These are phyloP conservation scores for Aspergillus ruber DNA, from an alignment of 2,329 filamentous ascomycete species.

Conservation along the genomic window DNA sequence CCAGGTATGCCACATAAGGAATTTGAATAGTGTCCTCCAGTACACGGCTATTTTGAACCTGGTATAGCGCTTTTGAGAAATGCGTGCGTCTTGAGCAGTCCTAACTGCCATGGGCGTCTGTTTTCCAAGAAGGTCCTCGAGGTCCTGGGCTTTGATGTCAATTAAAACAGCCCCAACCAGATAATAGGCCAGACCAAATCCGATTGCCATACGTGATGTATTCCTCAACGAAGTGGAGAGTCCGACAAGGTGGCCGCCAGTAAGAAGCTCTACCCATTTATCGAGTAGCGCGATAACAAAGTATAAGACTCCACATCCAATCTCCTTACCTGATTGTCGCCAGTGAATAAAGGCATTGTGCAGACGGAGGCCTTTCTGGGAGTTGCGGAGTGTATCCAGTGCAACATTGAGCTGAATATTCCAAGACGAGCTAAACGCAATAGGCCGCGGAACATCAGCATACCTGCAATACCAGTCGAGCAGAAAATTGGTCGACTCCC, in stretches of 20 bases:
- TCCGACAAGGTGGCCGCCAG: constrained; percentile 38
- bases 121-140: constrained; percentile 42
- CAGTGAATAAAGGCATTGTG: constrained; percentile 55
- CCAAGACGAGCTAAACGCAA: constrained; percentile 52
- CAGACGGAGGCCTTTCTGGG: constrained; percentile 49
- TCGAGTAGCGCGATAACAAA: constrained; percentile 52
- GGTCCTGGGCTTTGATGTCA: constrained; percentile 49
- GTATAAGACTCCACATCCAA: constrained; percentile 50
- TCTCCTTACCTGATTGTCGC: constrained; percentile 51
- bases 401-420: constrained; percentile 53
- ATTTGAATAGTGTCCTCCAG: constrained; percentile 45
- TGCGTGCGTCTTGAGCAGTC: constrained; percentile 37
- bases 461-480: constrained; percentile 49
- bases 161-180: constrained; percentile 52
- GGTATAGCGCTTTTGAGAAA: constrained; percentile 40
- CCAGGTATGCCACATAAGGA: constrained; percentile 49
- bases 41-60: constrained; percentile 45
- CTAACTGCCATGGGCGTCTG: constrained; percentile 36
- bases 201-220: constrained; percentile 42
- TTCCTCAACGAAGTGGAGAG: constrained; percentile 30
- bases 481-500: constrained; percentile 48
- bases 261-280: constrained; percentile 48
- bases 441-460: constrained; percentile 43
- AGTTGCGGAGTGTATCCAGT: constrained; percentile 46
- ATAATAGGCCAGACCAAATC: constrained; percentile 54